A percentile compares a stretch with the other conserved stretches of the same genome.
Evolutionary conservation across 108 stramenopile genomes (phyloP).

Genomic region (Nitzschia inconspicua): DNA sequence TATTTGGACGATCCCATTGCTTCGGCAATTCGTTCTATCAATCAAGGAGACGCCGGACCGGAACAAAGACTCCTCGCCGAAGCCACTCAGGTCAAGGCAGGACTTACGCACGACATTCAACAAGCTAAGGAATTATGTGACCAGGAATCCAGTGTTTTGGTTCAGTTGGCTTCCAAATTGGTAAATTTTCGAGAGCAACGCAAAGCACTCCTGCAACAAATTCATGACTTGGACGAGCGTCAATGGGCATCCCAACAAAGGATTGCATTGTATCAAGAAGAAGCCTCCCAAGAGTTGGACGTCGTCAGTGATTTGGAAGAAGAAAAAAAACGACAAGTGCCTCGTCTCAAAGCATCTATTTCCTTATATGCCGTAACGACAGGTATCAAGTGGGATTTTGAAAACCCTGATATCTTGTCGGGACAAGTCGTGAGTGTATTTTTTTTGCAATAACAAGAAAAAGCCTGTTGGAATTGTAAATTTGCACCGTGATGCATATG

Average conservation of each 20-base stretch:
- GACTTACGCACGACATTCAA: constrained; percentile 15
- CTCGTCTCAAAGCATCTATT: constrained; percentile 34
- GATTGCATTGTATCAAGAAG: constrained; percentile 28
- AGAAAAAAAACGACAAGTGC: constrained; percentile 38
- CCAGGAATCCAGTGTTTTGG: constrained; percentile 22
- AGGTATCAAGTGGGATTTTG: constrained; percentile 55
- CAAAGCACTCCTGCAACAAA: constrained; percentile 11
- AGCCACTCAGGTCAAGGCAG: constrained; percentile 4
- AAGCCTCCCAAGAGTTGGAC: constrained; percentile 34
- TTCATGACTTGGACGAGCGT: constrained; percentile 20
- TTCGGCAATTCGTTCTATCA: constrained; percentile 1
- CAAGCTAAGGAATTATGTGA: constrained; percentile 13
- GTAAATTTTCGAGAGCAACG: constrained; percentile 6
- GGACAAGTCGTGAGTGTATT: constrained; percentile 39
- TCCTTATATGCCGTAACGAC: constrained; percentile 39
- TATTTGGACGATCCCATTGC: constrained; percentile 12
- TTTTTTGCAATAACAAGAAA: background rate
- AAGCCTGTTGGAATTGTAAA: background rate
- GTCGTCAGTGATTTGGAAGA: constrained; percentile 37
- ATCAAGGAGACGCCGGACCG: background rate
- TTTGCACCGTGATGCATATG: background rate
- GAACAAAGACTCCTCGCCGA: background rate
- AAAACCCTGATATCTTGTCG: constrained; percentile 19
- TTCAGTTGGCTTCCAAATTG: constrained; percentile 3
- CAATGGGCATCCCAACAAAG: constrained; percentile 14